Evolutionary conservation across 78 protist species (phyloP).

Genomic region (Speleostelium caveatum): DNA sequence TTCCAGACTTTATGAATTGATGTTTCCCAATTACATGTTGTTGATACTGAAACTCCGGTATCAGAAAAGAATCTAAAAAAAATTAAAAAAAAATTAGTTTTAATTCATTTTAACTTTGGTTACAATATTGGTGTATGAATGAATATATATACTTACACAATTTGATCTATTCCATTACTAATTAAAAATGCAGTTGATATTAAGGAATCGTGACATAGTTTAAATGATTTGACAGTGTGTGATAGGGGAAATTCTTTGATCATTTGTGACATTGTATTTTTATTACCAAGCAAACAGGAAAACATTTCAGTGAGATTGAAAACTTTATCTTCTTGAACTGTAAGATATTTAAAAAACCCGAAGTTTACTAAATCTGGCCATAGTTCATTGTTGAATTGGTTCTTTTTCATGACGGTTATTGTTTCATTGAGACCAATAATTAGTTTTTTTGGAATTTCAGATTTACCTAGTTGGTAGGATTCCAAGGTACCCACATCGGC

Average conservation of each 20-base stretch:
- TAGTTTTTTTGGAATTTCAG: neutral
- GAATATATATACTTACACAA: no score
- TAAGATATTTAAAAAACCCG: neutral
- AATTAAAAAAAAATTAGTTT: no score
- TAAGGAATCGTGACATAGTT: slow-evolving; percentile 29
- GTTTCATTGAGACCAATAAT: neutral
- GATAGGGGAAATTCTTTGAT: neutral
- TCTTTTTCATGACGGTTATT: neutral
- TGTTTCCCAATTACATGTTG: slow-evolving; percentile 35
- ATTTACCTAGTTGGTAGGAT: no score
- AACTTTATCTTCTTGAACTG: no score
- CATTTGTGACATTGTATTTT: neutral
- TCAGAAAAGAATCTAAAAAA: no score
- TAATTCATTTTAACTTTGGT: no score
- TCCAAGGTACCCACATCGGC: no score
- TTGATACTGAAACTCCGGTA: slow-evolving; percentile 43
- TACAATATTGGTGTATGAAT: no score
- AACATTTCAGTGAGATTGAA: no score
- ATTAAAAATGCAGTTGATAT: slow-evolving; percentile 28
- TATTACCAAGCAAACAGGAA: no score
- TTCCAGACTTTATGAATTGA: slow-evolving; percentile 38
- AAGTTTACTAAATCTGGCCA: neutral
- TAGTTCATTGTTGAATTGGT: neutral
- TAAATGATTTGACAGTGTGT: neutral
- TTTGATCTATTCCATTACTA: slow-evolving; percentile 24